These are phyloP conservation scores for Trichosanthes truncata DNA, from an alignment of 306 rosid species.

Conservation along the genomic window DNA sequence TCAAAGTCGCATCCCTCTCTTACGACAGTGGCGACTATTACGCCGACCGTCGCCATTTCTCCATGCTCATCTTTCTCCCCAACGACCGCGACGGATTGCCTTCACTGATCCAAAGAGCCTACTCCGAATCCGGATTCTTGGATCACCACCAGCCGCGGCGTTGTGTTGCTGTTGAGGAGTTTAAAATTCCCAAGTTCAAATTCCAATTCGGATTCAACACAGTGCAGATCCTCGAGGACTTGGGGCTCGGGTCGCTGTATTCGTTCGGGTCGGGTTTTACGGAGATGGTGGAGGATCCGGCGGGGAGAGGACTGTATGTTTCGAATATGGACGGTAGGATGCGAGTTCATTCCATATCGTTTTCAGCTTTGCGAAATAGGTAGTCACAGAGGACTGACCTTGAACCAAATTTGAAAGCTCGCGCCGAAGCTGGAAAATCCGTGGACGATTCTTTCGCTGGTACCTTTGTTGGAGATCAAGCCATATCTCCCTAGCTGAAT, in stretches of 20 bases:
- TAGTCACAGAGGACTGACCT: no score
- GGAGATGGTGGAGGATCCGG: constrained; percentile 13
- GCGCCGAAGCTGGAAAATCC: no score
- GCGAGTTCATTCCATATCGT: no score
- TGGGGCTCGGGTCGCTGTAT: constrained; percentile 20
- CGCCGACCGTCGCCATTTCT: background rate
- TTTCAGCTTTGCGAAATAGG: no score
- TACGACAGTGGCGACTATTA: background rate
- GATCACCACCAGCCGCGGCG: background rate
- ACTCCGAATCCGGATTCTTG: background rate
- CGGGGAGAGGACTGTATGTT: background rate
- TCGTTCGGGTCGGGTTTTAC: background rate
- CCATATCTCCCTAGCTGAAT: no score
- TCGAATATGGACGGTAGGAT: no score
- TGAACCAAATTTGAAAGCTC: no score
- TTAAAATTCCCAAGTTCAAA: constrained; percentile 24
- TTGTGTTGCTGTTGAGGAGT: background rate
- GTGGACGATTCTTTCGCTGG: no score
- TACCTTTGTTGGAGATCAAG: no score
- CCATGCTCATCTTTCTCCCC: constrained; percentile 24
- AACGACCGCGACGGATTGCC: constrained; percentile 15
- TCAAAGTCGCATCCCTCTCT: background rate
- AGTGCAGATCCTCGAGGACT: background rate
- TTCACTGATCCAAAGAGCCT: background rate
- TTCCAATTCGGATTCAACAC: background rate